Evolutionary conservation across 495 filamentous ascomycete genomes (phyloP).

Genomic region (Astrocystis sublimbata): DNA sequence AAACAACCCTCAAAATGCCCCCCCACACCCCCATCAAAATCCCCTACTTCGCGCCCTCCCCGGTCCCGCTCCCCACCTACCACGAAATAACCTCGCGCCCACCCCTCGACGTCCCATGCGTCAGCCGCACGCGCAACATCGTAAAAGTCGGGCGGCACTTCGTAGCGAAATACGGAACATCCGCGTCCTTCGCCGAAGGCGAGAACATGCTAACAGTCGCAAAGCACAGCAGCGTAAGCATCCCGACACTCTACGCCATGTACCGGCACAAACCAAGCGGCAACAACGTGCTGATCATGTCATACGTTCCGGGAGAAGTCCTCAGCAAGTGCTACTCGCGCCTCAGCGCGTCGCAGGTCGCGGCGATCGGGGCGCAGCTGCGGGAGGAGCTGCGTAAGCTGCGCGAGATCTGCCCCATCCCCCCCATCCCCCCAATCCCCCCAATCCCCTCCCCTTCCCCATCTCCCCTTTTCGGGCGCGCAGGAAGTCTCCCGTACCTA

Average conservation of each 20-base stretch:
- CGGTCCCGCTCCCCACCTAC: too few species aligned
- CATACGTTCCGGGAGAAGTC: background rate
- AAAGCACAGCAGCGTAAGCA: constrained; percentile 37
- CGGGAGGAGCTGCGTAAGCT: background rate
- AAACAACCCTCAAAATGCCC: too few species aligned
- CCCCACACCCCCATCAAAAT: too few species aligned
- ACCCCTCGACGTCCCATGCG: too few species aligned
- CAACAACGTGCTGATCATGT: background rate
- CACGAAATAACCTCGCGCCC: too few species aligned
- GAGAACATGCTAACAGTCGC: constrained; percentile 29
- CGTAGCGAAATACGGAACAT: background rate
- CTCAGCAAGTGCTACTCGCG: background rate
- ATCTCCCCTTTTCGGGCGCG: background rate
- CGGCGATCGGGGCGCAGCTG: background rate
- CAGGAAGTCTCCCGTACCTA: background rate
- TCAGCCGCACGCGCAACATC: too few species aligned
- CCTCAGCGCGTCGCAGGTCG: background rate
- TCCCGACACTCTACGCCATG: constrained; percentile 44
- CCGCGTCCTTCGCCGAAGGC: background rate
- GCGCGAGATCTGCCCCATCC: too few species aligned
- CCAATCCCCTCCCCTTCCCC: too few species aligned
- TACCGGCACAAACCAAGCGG: constrained; percentile 29
- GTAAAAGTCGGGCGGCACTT: too few species aligned
- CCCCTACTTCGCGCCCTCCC: too few species aligned
- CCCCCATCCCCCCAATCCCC: too few species aligned